Conservation (phyloP, 148 eudicot genomes). For the Heliosperma pusillum region DNA sequence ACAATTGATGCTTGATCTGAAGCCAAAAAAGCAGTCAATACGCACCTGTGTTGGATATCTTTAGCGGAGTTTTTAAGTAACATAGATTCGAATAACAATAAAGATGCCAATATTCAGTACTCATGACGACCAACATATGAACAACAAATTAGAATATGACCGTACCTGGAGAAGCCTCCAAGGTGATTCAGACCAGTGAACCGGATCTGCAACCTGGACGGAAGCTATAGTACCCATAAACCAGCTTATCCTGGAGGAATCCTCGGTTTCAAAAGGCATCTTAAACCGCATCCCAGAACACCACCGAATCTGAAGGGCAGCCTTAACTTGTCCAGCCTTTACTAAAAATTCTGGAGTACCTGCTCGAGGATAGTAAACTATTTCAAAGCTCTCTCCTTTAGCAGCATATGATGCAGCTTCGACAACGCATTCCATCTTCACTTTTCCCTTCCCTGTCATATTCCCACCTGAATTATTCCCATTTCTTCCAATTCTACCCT, state of each 20-base stretch:
- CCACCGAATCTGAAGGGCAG: slow-evolving; percentile 74
- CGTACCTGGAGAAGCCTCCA: slow-evolving; percentile 97
- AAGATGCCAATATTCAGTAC: neutral
- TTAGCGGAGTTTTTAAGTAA: neutral
- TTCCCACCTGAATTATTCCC: slow-evolving; percentile 36
- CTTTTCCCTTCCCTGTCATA: slow-evolving; percentile 42
- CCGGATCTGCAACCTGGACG: slow-evolving; percentile 77
- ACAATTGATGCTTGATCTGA: too few relatives aligned
- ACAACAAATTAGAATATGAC: neutral
- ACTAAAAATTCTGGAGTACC: slow-evolving; percentile 94
- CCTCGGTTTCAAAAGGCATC: slow-evolving; percentile 97
- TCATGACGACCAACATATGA: neutral
- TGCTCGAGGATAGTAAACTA: slow-evolving; percentile 85
- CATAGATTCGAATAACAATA: neutral
- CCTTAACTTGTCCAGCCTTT: slow-evolving; percentile 61
- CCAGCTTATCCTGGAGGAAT: slow-evolving; percentile 91
- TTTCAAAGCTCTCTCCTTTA: slow-evolving; percentile 67
- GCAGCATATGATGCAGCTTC: slow-evolving; percentile 65
- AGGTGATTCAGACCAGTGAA: slow-evolving; percentile 91
- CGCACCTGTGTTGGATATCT: neutral
- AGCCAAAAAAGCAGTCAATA: too few relatives aligned
- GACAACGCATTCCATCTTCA: slow-evolving; percentile 57
- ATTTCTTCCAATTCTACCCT: slow-evolving; percentile 38
- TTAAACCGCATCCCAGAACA: slow-evolving; percentile 92
- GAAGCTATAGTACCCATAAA: slow-evolving; percentile 88